Percentiles rank a stretch among this genome's conserved stretches.
These are phyloP conservation scores for Ceratocystis albifundus DNA, from an alignment of 2,329 filamentous ascomycete species.

Conservation along the genomic window DNA sequence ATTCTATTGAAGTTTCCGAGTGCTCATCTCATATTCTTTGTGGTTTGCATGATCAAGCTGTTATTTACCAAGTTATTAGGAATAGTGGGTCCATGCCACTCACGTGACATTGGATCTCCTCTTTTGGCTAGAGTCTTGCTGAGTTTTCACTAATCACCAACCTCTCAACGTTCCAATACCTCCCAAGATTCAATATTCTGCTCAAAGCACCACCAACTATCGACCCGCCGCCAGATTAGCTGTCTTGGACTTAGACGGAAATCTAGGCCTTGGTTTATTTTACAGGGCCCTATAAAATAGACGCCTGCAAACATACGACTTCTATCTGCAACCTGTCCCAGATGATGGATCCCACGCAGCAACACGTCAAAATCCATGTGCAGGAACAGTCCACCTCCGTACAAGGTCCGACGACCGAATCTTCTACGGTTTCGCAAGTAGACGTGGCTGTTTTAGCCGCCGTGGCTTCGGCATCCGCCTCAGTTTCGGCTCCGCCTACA, in stretches of 20 bases:
- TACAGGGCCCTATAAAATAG: neutral
- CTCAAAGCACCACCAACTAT: constrained; percentile 3
- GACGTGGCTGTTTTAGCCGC: constrained; percentile 5
- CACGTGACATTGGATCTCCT: constrained; percentile 9
- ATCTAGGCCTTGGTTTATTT: neutral
- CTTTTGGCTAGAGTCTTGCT: constrained; percentile 7
- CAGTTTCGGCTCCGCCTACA: neutral
- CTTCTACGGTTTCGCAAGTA: neutral
- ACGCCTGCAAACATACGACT: no score
- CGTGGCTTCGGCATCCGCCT: neutral
- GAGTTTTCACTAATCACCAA: constrained; percentile 22
- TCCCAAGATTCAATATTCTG: constrained; percentile 18
- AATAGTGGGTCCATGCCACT: neutral
- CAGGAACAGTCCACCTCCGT: neutral
- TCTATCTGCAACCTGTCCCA: neutral
- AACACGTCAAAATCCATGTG: constrained; percentile 3
- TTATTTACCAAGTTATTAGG: neutral
- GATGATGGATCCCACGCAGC: neutral
- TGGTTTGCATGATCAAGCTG: no score
- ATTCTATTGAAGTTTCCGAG: no score
- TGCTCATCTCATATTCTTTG: no score
- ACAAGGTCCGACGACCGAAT: neutral
- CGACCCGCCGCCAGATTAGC: neutral
- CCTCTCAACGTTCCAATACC: constrained; percentile 20
- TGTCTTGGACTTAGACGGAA: neutral